phyloP scores from a whole-genome alignment of 75 land plant species.

The Gnetum montanum region DNA sequence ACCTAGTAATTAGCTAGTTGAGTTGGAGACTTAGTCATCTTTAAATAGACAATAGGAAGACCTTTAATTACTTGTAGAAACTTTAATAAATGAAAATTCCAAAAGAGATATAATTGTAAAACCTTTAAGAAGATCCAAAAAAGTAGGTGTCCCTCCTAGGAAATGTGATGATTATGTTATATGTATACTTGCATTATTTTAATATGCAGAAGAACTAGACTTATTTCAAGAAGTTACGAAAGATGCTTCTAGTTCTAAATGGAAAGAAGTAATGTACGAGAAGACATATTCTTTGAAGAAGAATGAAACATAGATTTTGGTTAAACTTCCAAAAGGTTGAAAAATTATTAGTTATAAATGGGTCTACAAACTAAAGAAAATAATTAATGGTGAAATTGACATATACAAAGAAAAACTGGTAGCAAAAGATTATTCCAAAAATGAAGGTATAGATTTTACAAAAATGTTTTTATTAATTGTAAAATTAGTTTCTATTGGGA shows the following conservation, averaged over 20 bases:
- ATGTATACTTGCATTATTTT: background rate
- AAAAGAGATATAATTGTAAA: background rate
- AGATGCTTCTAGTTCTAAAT: background rate
- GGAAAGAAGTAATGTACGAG: background rate
- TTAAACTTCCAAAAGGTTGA: background rate
- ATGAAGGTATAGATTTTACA: background rate
- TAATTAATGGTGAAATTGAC: background rate
- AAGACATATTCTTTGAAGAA: background rate
- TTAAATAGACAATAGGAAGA: background rate
- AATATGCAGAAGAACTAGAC: background rate
- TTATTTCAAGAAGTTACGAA: background rate
- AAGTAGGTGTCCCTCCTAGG: background rate
- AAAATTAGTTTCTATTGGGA: background rate
- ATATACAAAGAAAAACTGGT: background rate
- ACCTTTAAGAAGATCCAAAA: background rate
- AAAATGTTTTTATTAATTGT: background rate
- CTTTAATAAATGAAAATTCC: background rate
- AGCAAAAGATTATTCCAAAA: background rate
- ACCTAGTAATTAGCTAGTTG: background rate
- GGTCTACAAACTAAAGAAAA: background rate
- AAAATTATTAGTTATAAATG: background rate
- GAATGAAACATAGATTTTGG: background rate
- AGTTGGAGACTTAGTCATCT: background rate
- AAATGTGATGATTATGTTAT: background rate
- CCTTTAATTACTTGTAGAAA: too few species aligned